Evolutionary conservation across 306 rosid species (phyloP).

Genomic region (Rosa lucieae): DNA sequence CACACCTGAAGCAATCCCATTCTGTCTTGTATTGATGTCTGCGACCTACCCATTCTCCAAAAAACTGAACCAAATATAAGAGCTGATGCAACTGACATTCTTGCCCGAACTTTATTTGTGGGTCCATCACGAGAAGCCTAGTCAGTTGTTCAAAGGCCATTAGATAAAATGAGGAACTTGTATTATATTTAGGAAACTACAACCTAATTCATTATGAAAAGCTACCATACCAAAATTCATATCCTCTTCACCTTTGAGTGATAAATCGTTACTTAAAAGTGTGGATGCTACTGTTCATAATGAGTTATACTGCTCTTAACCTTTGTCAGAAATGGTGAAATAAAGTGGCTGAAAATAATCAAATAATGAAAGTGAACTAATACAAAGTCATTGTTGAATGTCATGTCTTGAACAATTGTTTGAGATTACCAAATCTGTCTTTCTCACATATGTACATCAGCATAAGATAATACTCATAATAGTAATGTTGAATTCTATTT

Average conservation of each 20-base stretch:
- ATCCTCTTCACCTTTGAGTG: slow-evolving; percentile 12
- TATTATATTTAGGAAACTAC: slow-evolving; percentile 19
- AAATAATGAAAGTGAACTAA: neutral
- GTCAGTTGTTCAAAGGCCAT: slow-evolving; percentile 27
- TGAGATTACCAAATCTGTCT: neutral
- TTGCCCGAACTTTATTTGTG: slow-evolving; percentile 87
- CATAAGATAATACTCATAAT: neutral
- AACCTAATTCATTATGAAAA: slow-evolving; percentile 5
- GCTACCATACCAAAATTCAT: slow-evolving; percentile 10
- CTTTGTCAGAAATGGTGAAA: neutral
- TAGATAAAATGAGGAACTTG: slow-evolving; percentile 31
- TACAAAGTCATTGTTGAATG: neutral
- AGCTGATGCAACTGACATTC: slow-evolving; percentile 92
- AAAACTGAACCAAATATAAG: slow-evolving; percentile 89
- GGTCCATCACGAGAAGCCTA: slow-evolving; percentile 93
- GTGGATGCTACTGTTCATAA: neutral
- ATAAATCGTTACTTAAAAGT: slow-evolving; percentile 6
- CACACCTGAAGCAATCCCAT: slow-evolving; percentile 99
- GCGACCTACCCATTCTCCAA: slow-evolving; percentile 95
- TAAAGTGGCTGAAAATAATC: neutral
- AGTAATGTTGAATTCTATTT: neutral
- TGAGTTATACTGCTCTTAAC: slow-evolving; percentile 14
- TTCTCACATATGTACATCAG: neutral
- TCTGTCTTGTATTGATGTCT: slow-evolving; percentile 97
- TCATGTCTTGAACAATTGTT: neutral